A percentile compares a stretch with the other conserved stretches of the same genome.
These are phyloP conservation scores for Solioccasus polychromus DNA, from an alignment of 768 basidiomycete genomes.

Conservation along the genomic window DNA sequence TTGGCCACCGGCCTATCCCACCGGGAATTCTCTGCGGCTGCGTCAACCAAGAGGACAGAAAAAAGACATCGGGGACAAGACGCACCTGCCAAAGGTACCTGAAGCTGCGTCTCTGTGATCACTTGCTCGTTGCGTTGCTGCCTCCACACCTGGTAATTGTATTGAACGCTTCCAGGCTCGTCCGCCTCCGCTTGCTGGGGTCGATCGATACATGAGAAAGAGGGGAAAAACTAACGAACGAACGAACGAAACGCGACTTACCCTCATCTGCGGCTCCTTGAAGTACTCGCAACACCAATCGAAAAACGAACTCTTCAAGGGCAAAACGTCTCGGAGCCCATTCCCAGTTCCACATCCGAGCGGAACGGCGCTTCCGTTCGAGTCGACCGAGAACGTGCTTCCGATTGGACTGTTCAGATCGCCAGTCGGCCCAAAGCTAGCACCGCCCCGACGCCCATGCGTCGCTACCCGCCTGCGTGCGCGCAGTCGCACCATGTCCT, in stretches of 20 bases:
- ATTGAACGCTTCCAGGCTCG: constrained; percentile 91
- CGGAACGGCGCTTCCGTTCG: constrained; percentile 61
- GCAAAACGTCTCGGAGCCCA: constrained; percentile 81
- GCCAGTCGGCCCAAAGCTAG: constrained; percentile 36
- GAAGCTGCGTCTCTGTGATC: constrained; percentile 61
- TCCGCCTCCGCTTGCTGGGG: constrained; percentile 87
- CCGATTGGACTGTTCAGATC: constrained; percentile 65
- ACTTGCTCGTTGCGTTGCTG: constrained; percentile 87
- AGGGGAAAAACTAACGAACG: not conserved
- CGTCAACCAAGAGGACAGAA: not conserved
- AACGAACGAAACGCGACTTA: constrained; percentile 36
- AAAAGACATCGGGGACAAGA: constrained; percentile 10
- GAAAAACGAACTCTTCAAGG: constrained; percentile 88
- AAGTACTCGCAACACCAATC: constrained; percentile 98
- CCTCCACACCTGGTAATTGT: constrained; percentile 95
- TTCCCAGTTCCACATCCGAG: constrained; percentile 77
- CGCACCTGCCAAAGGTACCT: constrained; percentile 75
- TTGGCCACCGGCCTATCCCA: constrained; percentile 77
- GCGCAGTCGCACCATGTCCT: constrained; percentile 89
- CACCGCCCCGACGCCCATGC: constrained; percentile 43
- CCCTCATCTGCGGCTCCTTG: constrained; percentile 98
- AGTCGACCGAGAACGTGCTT: constrained; percentile 77
- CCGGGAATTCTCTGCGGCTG: constrained; percentile 47
- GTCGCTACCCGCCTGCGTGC: constrained; percentile 52
- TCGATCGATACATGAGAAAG: constrained; percentile 12